Base-by-base conservation (phyloP, 2,329 filamentous ascomycete genomes). In the Raffaelea albimanens region DNA sequence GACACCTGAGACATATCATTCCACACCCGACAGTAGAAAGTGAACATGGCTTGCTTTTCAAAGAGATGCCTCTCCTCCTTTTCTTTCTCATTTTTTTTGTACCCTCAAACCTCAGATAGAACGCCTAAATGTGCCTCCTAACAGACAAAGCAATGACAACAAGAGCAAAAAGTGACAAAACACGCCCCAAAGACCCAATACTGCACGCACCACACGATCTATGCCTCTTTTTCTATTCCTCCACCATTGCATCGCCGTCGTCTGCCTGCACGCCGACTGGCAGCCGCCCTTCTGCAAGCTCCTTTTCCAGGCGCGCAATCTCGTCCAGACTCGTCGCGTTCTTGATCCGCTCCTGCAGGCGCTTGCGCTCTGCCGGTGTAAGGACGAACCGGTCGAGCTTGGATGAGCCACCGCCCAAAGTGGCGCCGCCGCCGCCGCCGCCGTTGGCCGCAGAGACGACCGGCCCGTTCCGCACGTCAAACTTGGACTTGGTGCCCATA, bases 281-380 rank as follows among this genome's bases (percentile, higher is more conserved):
- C 64, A 97, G 75, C 59, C 86, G 75, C 2, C 93, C 93, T 64
- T 97, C 91, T 53, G 87, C 86, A 55, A 97, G 68, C 65, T 93
- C 87, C 71, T 91, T 95, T 71, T 98, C 93, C 61, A 98, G 65
- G 56, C 80, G 76, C 49, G 87, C 83, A 61, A 98, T 94, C 69
- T 97, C 93, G 56, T 89, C 84, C 59, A 98, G 64, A 60, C 85
- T 95, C 63, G 84, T 89, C 5, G 93, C 91, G 59, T 87, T 87
- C 66, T 82, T 82, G 64, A 98, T 95, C 68, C 91, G 75, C 59
- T 88, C 83, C 67, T 94, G 83, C 52, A 97, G 78, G 54, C 80
- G 78, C 72, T 84, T 85, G 71, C 84, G 85, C 75, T 98, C 93
- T 61, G 82, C 82, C 34, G 91, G 88, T 4, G 90, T 96, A 56